phyloP scores from a whole-genome alignment of 2,329 filamentous ascomycete genomes.

The Zymoseptoria crescenta region DNA sequence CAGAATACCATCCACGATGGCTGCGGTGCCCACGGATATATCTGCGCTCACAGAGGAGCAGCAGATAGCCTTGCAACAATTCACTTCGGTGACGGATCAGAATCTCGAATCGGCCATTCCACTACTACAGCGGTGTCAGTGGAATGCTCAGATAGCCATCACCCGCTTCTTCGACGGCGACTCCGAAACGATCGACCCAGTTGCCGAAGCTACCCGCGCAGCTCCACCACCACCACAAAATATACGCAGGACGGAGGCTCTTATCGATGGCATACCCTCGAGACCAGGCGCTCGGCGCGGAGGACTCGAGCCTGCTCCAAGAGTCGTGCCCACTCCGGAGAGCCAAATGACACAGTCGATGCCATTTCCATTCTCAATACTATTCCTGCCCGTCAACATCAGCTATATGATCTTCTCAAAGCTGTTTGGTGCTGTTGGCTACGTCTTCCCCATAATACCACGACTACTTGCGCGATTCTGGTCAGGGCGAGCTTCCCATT shows the following conservation, averaged over 20 bases:
- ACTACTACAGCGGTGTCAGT: constrained; percentile 77
- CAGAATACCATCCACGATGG: constrained; percentile 24
- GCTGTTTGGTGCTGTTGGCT: constrained; percentile 64
- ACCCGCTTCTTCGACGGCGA: constrained; percentile 98
- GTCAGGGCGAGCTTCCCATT: constrained; percentile 48
- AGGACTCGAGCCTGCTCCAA: constrained; percentile 62
- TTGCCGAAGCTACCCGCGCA: constrained; percentile 66
- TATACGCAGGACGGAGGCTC: constrained; percentile 62
- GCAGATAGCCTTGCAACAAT: constrained; percentile 79
- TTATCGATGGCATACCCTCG: constrained; percentile 47
- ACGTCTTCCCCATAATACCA: constrained; percentile 74
- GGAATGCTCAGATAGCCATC: constrained; percentile 96
- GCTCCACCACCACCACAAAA: constrained; percentile 54
- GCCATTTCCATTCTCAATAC: constrained; percentile 65
- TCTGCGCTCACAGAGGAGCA: constrained; percentile 67
- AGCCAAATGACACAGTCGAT: constrained; percentile 59
- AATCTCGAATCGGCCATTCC: constrained; percentile 67
- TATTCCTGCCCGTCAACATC: constrained; percentile 75
- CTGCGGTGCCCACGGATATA: constrained; percentile 46
- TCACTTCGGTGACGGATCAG: constrained; percentile 80
- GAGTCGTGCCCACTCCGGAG: constrained; percentile 70
- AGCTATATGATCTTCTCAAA: constrained; percentile 65
- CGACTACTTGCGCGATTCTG: constrained; percentile 47
- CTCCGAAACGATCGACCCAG: constrained; percentile 72
- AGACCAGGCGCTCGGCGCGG: constrained; percentile 22